phyloP scores from a whole-genome alignment of 495 filamentous ascomycete genomes.

The Penicillium subrubescens region DNA sequence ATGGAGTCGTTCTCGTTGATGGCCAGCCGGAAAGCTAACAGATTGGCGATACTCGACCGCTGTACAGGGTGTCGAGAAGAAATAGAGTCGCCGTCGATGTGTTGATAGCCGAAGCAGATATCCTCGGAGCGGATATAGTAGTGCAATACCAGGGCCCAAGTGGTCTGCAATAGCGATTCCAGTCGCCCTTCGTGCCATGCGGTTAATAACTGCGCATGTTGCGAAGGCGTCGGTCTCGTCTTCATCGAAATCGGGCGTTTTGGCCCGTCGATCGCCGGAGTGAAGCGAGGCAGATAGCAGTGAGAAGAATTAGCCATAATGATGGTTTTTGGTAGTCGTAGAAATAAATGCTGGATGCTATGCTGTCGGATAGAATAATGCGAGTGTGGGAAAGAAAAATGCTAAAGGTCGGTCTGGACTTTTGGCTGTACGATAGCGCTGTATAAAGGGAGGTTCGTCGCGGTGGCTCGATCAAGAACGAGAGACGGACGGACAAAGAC shows the following conservation, averaged over 20 bases:
- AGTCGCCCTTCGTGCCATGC: constrained; percentile 35
- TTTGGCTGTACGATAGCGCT: background rate
- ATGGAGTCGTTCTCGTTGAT: constrained; percentile 39
- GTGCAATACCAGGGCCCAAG: constrained; percentile 57
- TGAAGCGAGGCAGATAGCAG: constrained; percentile 42
- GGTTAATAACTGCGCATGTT: constrained; percentile 39
- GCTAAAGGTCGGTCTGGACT: constrained; percentile 1
- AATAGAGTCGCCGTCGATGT: constrained; percentile 30
- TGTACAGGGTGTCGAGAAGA: constrained; percentile 23
- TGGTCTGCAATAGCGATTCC: constrained; percentile 45
- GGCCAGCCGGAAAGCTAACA: constrained; percentile 27
- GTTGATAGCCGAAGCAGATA: constrained; percentile 58
- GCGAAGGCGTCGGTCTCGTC: constrained; percentile 33
- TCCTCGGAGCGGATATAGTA: constrained; percentile 56
- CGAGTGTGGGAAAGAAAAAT: background rate
- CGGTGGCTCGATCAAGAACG: constrained; percentile 3
- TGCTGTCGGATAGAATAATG: background rate
- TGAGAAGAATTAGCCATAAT: constrained; percentile 41
- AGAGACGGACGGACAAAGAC: constrained; percentile 1
- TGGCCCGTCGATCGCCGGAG: constrained; percentile 31
- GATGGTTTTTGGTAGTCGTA: background rate
- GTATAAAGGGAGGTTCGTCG: background rate
- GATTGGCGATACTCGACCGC: constrained; percentile 18
- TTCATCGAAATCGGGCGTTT: constrained; percentile 43
- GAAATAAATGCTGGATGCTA: background rate